Percentiles rank a stretch among this genome's conserved stretches.
These are phyloP conservation scores for Mycosarcoma maydis DNA, from an alignment of 1,284 basidiomycete genomes.

Conservation along the genomic window DNA sequence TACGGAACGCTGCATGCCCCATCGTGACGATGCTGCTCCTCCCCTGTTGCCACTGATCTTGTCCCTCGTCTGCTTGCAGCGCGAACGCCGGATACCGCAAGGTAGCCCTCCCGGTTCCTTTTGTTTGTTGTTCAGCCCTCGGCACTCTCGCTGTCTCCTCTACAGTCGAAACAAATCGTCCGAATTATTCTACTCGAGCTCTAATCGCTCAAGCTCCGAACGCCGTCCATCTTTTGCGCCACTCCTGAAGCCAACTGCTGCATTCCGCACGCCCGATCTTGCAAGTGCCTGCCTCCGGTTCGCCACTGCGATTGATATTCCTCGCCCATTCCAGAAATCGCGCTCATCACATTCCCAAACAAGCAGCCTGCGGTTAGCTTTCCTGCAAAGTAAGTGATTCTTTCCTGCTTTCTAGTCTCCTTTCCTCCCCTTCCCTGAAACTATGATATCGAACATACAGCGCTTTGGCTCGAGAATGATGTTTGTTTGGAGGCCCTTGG, in stretches of 20 bases:
- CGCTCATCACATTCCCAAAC: constrained; percentile 36
- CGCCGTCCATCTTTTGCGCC: constrained; percentile 19
- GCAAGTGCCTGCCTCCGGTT: constrained; percentile 27
- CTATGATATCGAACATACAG: not conserved
- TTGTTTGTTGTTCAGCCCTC: constrained; percentile 32
- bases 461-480: not conserved
- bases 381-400: constrained; percentile 37
- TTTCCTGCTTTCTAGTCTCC: not conserved
- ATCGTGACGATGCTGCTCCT: no score
- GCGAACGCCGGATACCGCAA: no score
- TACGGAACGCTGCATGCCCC: no score
- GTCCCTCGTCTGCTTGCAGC: no score
- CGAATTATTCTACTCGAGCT: constrained; percentile 16
- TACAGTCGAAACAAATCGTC: no score
- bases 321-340: constrained; percentile 29
- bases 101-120: no score
- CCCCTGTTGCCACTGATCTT: not conserved
- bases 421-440: constrained; percentile 1
- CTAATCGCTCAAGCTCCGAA: constrained; percentile 25
- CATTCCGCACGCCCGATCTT: constrained; percentile 32
- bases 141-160: no score
- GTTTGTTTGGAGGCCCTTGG: constrained; percentile 3
- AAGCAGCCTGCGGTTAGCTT: constrained; percentile 18
- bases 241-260: constrained; percentile 14
- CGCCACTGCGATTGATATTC: constrained; percentile 38